Evolutionary conservation across 164 flowering plant species (phyloP), one percentile per base, ranked within the genome.

Genomic region (Vitis amurensis): DNA sequence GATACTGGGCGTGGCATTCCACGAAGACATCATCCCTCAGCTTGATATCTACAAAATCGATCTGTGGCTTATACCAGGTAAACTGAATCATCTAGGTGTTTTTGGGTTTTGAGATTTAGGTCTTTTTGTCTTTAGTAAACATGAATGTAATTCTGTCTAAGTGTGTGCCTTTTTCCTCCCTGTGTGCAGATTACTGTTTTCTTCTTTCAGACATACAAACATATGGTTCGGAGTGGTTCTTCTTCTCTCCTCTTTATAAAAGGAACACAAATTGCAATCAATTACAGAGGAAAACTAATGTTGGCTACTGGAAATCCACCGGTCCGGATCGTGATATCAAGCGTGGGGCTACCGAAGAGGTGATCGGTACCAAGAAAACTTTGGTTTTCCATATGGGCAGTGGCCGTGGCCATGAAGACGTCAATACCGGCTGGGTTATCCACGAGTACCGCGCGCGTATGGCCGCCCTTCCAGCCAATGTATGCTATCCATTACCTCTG

Each of bases 271-370:
- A 69, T 7, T 49, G 78, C 0, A 30, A n/a, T 8, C 56, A 58
- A 6, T 11, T 37, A 1, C 59, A 69, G 31, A 65, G 79, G 68
- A 47, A 17, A 48, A 72, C 76, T 1, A 4, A 51, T 37, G 37
- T 8, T 0, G 81, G 81, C 1, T 75, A 1, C 49, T 77, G 80
- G 80, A 77, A 77, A 50, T 0, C n/a, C 50, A 74, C 74, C 3
- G 77, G 81, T 11, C 61, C 59, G 53, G 71, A 52, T 10, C 68
- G 55, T 7, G 2, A 0, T 0, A 56, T 78, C 31, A 64, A 29
- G 57, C 53, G n/a, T 11, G 6, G 50, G 30, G 63, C 2, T 7
- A 63, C 48, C 31, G 19, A 19, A 37, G 8, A 10, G 8, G 14
- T 49, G 29, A 72, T 72, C 50, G 79, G 74, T 51, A 51, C 3